These are phyloP conservation scores for Stachybotrys elegans DNA, from an alignment of 2,329 filamentous ascomycete species.

Conservation along the genomic window DNA sequence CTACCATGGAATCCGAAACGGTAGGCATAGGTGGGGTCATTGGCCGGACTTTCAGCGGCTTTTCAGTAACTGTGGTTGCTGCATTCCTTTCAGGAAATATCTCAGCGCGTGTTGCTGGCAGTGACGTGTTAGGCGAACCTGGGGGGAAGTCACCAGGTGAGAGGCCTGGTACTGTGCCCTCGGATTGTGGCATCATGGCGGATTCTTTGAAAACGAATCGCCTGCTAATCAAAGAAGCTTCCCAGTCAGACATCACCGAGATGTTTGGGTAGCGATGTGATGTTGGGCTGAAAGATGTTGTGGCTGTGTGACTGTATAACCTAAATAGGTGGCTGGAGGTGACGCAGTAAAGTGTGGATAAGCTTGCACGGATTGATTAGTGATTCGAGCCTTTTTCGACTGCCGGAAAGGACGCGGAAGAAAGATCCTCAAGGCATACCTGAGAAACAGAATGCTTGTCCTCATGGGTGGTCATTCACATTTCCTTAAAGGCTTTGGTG, in stretches of 20 bases:
- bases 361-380: neutral
- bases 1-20: conserved; percentile 1
- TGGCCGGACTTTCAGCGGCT: neutral
- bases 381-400: neutral
- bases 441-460: neutral
- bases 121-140: conserved; percentile 1
- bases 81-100: neutral
- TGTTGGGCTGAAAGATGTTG: neutral
- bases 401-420: neutral
- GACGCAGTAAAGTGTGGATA: neutral
- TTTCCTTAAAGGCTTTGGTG: neutral
- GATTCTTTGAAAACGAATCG: neutral
- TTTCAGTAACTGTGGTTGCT: conserved; percentile 1
- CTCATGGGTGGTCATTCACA: neutral
- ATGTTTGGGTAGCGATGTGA: neutral
- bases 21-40: conserved; percentile 1
- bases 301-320: neutral
- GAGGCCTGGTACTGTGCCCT: neutral
- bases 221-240: neutral
- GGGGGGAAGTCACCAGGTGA: neutral
- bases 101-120: neutral
- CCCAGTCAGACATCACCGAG: neutral
- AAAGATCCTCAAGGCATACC: neutral
- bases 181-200: neutral
- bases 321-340: neutral